Conservation (phyloP, 495 filamentous ascomycete species). For the Choiromyces venosus region DNA sequence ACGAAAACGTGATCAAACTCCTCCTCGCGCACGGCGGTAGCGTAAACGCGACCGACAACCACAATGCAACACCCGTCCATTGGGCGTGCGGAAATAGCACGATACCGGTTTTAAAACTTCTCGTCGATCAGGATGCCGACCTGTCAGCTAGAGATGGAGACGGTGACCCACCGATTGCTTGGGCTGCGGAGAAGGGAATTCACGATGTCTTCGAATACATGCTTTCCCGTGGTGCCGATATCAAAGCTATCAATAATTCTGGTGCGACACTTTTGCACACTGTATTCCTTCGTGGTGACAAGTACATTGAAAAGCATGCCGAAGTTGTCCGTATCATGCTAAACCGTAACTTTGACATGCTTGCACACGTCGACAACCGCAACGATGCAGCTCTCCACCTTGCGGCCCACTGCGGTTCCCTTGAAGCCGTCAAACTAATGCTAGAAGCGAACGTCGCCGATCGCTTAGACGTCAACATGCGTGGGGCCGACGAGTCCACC, state of each 20-base stretch:
- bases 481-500: not conserved
- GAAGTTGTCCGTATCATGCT: not conserved
- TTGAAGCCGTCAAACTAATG: not conserved
- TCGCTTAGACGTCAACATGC: not conserved
- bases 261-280: not conserved
- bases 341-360: not conserved
- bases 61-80: constrained; percentile 15
- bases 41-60: constrained; percentile 13
- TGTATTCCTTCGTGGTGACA: not conserved
- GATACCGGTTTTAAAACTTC: not conserved
- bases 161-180: not conserved
- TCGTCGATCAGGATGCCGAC: not conserved
- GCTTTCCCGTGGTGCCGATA: not conserved
- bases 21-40: not conserved
- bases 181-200: not conserved
- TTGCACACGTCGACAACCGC: not conserved
- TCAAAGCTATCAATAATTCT: not conserved
- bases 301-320: not conserved
- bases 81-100: constrained; percentile 18
- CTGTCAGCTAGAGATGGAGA: not conserved
- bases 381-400: not conserved
- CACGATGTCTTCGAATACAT: not conserved
- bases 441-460: not conserved
- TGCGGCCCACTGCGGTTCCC: not conserved
- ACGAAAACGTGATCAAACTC: not conserved